Percentiles rank a stretch among this genome's conserved stretches.
Evolutionary conservation across 2,329 filamentous ascomycete genomes (phyloP).

Genomic region (Aureobasidium melanogenum): DNA sequence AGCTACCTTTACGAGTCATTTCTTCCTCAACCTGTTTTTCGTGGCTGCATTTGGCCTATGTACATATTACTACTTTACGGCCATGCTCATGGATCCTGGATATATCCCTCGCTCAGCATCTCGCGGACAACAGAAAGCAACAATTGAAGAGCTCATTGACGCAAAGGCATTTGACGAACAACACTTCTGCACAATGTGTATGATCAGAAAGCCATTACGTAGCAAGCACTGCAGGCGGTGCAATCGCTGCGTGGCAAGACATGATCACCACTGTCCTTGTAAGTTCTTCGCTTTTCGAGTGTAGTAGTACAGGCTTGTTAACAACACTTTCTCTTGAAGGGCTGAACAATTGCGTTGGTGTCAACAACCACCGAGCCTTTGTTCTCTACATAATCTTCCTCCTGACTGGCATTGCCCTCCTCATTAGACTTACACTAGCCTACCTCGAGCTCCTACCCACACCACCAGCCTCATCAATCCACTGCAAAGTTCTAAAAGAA

Average conservation of each 20-base stretch:
- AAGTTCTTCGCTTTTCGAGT: not conserved
- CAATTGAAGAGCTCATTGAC: conserved; percentile 78
- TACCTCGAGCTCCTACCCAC: conserved; percentile 57
- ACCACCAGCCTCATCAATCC: conserved; percentile 31
- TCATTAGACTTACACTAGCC: conserved; percentile 62
- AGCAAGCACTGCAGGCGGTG: conserved; percentile 95
- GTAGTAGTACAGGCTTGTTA: not conserved
- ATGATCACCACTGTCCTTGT: conserved; percentile 92
- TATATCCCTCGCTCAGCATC: conserved; percentile 87
- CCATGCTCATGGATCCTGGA: conserved; percentile 84
- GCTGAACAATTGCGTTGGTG: conserved; percentile 92
- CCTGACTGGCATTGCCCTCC: conserved; percentile 62
- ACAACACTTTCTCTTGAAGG: conserved; percentile 26
- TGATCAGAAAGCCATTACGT: conserved; percentile 84
- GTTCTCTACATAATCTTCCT: conserved; percentile 78
- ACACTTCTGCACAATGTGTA: conserved; percentile 90
- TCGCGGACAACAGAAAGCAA: conserved; percentile 78
- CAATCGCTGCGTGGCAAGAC: conserved; percentile 85
- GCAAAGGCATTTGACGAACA: conserved; percentile 86
- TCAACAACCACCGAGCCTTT: conserved; percentile 95
- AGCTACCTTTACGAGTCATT: conserved; percentile 58
- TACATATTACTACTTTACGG: conserved; percentile 75
- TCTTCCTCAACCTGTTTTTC: conserved; percentile 74
- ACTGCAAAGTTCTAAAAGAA: conserved; percentile 69
- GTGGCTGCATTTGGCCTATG: conserved; percentile 55